Evolutionary conservation across 129 eudicot genomes (phyloP).

Genomic region (Lactuca sativa): DNA sequence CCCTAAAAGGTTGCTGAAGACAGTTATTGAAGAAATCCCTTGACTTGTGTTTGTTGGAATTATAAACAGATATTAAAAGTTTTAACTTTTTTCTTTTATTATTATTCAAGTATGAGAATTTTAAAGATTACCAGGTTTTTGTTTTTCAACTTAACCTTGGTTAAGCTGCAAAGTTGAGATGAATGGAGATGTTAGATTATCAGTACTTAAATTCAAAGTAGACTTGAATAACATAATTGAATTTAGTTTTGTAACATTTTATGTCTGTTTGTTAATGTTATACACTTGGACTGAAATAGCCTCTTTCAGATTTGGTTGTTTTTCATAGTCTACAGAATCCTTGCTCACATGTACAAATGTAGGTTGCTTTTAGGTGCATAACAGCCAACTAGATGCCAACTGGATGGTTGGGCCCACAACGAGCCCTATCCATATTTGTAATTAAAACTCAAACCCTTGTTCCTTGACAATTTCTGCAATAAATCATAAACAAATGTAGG

Average conservation of each 20-base stretch:
- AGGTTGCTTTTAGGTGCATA: neutral
- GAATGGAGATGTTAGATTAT: no score
- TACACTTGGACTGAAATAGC: constrained; percentile 6
- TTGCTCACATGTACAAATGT: constrained; percentile 8
- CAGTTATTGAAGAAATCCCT: constrained; percentile 74
- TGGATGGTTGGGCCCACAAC: neutral
- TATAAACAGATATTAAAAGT: no score
- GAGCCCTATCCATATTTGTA: constrained; percentile 53
- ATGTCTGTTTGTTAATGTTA: no score
- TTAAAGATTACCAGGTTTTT: constrained; percentile 49
- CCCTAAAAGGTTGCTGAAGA: no score
- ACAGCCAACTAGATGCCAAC: no score
- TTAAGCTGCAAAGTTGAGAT: constrained; percentile 18
- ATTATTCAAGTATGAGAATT: neutral
- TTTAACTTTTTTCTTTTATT: no score
- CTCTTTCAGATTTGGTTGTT: constrained; percentile 68
- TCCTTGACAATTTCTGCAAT: constrained; percentile 9
- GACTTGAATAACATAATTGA: neutral
- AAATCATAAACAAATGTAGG: constrained; percentile 86
- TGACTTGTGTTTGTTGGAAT: constrained; percentile 53
- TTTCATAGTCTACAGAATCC: constrained; percentile 71
- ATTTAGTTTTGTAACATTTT: no score
- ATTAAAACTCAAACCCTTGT: no score
- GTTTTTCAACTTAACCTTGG: constrained; percentile 58
- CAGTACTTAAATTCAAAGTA: no score